phyloP scores from a whole-genome alignment of 257 asterid genomes.

The Jasminum sambac region DNA sequence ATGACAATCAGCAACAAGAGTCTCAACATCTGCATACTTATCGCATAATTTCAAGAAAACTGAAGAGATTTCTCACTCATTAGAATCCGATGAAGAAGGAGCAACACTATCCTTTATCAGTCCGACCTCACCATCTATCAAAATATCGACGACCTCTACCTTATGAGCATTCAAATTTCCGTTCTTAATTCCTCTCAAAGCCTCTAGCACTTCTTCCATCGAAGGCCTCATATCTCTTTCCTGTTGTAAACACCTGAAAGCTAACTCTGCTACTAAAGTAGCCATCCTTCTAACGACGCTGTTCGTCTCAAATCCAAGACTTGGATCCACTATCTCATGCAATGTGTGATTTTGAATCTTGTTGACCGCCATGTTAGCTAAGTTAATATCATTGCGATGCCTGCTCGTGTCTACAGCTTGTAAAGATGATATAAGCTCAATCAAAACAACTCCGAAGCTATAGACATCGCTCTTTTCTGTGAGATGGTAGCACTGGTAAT shows the following conservation, averaged over 20 bases:
- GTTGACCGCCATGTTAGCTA: constrained; percentile 82
- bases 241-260: constrained; percentile 83
- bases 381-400: constrained; percentile 70
- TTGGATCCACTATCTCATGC: constrained; percentile 67
- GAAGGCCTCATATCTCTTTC: constrained; percentile 82
- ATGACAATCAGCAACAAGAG: constrained; percentile 17
- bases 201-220: constrained; percentile 67
- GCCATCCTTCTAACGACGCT: constrained; percentile 53
- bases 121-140: constrained; percentile 49
- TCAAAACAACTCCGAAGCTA: constrained; percentile 81
- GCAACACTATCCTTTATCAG: constrained; percentile 31
- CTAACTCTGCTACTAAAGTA: constrained; percentile 66
- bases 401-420: constrained; percentile 78
- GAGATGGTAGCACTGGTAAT: constrained; percentile 82
- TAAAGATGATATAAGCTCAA: constrained; percentile 82
- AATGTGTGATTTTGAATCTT: constrained; percentile 61
- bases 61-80: constrained; percentile 33
- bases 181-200: constrained; percentile 49
- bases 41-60: background rate
- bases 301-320: constrained; percentile 56
- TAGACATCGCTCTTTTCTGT: constrained; percentile 91
- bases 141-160: constrained; percentile 58
- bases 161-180: constrained; percentile 50
- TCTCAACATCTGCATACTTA: constrained; percentile 10
- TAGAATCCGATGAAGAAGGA: constrained; percentile 55